Percentiles rank a stretch among this genome's conserved stretches.
phyloP scores from a whole-genome alignment of 2,329 filamentous ascomycete genomes.

The Didymellaceae sp. region DNA sequence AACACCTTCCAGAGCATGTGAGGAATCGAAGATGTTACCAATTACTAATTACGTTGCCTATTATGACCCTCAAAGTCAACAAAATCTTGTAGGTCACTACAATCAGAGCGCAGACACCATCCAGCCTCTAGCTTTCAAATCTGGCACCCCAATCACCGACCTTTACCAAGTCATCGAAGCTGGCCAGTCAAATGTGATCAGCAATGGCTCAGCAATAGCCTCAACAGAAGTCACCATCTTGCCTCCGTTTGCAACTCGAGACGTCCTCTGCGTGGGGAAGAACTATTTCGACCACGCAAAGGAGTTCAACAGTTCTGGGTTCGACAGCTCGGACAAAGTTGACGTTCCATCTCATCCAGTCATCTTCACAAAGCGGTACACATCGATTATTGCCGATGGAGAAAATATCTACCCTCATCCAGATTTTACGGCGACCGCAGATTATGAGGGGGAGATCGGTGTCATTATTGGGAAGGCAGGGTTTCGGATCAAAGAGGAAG shows the following conservation, averaged over 20 bases:
- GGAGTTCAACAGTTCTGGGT: slow-evolving; percentile 64
- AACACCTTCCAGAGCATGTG: no score
- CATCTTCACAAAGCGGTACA: slow-evolving; percentile 63
- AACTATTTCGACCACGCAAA: slow-evolving; percentile 65
- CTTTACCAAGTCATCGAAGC: slow-evolving; percentile 62
- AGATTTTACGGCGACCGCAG: slow-evolving; percentile 57
- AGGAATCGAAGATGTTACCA: no score
- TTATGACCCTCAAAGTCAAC: no score
- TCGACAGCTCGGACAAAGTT: slow-evolving; percentile 62
- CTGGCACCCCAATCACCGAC: slow-evolving; percentile 55
- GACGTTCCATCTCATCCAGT: slow-evolving; percentile 62
- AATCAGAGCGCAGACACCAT: slow-evolving; percentile 48
- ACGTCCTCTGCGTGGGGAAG: slow-evolving; percentile 63
- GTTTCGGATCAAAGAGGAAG: slow-evolving; percentile 50
- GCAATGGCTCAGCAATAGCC: slow-evolving; percentile 43
- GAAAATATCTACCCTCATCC: slow-evolving; percentile 57
- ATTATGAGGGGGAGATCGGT: slow-evolving; percentile 65
- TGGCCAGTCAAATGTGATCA: slow-evolving; percentile 49
- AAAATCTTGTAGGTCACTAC: slow-evolving; percentile 52
- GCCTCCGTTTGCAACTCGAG: slow-evolving; percentile 56
- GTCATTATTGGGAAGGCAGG: slow-evolving; percentile 62
- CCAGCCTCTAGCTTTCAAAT: slow-evolving; percentile 54
- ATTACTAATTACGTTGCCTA: no score
- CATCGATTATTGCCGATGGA: slow-evolving; percentile 59
- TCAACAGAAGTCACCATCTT: slow-evolving; percentile 52